Base-by-base conservation (phyloP, 2,329 filamentous ascomycete species). In the Aspergillus novofumigatus region DNA sequence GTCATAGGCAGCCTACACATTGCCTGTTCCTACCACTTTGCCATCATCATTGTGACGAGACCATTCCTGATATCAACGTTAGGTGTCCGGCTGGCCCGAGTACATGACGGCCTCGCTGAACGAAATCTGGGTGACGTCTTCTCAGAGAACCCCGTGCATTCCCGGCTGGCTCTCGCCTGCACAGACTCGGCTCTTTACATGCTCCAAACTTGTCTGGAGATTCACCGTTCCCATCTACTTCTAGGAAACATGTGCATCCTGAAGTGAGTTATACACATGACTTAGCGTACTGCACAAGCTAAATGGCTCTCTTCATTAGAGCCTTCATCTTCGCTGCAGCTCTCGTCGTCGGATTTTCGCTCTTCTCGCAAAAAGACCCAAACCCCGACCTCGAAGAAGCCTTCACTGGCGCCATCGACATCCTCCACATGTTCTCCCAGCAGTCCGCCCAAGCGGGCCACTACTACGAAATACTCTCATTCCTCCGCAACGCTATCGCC, bases 171-270 rank as follows among this genome's bases (percentile, higher is more conserved):
- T 0, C 72, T 78, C 5, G 82, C 81, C 0, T 86, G 83, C 61
- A 71, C 84, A 0, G 81, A 85, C 54, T 80, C 83, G 0, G 82
- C 82, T 0, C 74, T 81, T 2, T 84, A 81, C 55, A 77, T 85
- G 67, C 77, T 81, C 1, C 81, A 84, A 52, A 82, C 81, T 20
- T 84, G 82, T 63, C 49, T 76, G 21, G 78, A 83, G 54, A 77
- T 80, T 1, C 69, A 78, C 10, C 75, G 75, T 8, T 74, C 78
- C 2, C 70, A 73, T 0, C 52, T 81, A 0, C 65, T 84, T 0
- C 70, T 81, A 11, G 77, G 76, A 8, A 85, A 85, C 54, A 84
- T 85, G 83, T 82, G 81, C 42, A 79, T 86, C 4, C 70, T 86
- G 54, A 86, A 85, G 82, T 83, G 68, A 69, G 79, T 62, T 11